These are phyloP conservation scores for Rhizopus microsporus DNA, from an alignment of 371 early-diverging fungal genomes.

Conservation along the genomic window DNA sequence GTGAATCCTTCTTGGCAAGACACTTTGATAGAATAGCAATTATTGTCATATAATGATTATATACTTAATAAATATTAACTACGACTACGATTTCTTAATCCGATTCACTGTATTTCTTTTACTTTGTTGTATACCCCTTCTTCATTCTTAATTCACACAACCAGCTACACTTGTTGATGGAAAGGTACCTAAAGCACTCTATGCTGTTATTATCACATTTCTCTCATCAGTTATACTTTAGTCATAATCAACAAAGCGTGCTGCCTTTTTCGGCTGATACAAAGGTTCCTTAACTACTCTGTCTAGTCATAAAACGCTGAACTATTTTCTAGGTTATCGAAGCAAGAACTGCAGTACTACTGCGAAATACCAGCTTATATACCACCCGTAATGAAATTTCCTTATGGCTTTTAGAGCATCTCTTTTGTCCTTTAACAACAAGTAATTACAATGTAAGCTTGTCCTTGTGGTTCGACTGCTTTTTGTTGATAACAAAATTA, in stretches of 20 bases:
- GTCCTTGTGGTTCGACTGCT: background rate
- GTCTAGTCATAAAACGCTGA: background rate
- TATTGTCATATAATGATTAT: background rate
- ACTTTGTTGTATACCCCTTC: too few species aligned
- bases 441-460: slow-evolving; percentile 22
- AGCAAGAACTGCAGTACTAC: slow-evolving; percentile 26
- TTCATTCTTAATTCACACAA: background rate
- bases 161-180: background rate
- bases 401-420: slow-evolving; percentile 27
- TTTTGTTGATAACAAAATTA: slow-evolving; percentile 5
- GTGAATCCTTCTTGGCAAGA: too few species aligned
- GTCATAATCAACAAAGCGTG: too few species aligned
- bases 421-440: slow-evolving; percentile 23
- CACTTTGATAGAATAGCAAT: background rate
- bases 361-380: slow-evolving; percentile 9
- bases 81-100: too few species aligned
- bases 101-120: too few species aligned
- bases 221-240: too few species aligned
- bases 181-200: background rate
- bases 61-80: background rate
- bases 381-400: slow-evolving; percentile 16
- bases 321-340: slow-evolving; percentile 10
- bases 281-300: too few species aligned
- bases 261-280: too few species aligned
- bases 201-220: background rate